Percentiles rank a stretch among this genome's conserved stretches.
Evolutionary conservation across 208 protist genomes (phyloP).

Genomic region (Wallacemonas sp.): DNA sequence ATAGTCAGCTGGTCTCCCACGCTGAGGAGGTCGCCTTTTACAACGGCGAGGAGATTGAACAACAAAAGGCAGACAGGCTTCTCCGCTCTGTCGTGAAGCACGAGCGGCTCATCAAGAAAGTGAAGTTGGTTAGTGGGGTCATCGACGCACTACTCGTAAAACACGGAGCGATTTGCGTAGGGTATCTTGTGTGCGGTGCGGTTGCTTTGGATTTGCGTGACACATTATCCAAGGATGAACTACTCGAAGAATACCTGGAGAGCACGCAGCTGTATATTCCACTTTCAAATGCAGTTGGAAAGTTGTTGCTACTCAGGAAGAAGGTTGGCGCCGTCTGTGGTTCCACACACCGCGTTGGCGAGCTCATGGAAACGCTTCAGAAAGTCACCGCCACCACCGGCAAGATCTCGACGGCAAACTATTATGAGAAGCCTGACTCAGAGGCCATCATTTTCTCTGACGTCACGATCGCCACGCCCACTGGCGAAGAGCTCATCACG

Average conservation of each 20-base stretch:
- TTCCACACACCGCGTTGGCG: conserved; percentile 76
- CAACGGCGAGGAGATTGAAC: conserved; percentile 80
- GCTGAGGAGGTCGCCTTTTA: conserved; percentile 93
- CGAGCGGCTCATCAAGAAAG: conserved; percentile 65
- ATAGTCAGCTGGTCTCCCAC: conserved; percentile 81
- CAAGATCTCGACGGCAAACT: conserved; percentile 9
- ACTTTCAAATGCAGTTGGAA: conserved; percentile 65
- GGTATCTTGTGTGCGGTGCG: conserved; percentile 71
- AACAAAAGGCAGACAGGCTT: conserved; percentile 63
- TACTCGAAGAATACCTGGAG: conserved; percentile 68
- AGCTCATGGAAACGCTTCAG: conserved; percentile 69
- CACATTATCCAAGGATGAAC: conserved; percentile 26
- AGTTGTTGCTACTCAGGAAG: conserved; percentile 74
- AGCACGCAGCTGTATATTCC: conserved; percentile 79
- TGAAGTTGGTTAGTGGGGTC: conserved; percentile 65
- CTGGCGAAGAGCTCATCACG: conserved; percentile 33
- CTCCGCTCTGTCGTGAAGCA: conserved; percentile 60
- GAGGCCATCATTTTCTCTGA: conserved; percentile 51
- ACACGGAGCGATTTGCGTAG: conserved; percentile 69
- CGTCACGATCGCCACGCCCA: conserved; percentile 57
- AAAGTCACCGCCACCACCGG: conserved; percentile 23
- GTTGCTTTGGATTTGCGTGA: conserved; percentile 36
- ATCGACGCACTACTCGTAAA: conserved; percentile 72
- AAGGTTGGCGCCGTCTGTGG: conserved; percentile 70
- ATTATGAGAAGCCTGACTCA: neutral